Base-by-base conservation (phyloP, 2,329 filamentous ascomycete genomes). In the Cytospora piceae region DNA sequence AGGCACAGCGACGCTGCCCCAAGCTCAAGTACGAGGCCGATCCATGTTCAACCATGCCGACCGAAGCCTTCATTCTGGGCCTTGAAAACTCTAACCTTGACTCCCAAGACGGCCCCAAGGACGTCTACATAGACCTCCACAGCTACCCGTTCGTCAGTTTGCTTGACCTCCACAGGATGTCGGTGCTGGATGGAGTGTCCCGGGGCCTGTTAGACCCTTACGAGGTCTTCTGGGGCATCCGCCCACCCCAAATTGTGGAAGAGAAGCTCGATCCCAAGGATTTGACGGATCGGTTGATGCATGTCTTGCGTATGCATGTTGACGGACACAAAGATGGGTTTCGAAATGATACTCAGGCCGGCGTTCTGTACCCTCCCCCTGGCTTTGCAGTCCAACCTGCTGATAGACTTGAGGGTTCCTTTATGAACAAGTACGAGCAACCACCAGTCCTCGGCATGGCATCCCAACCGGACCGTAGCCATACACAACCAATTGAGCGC, bases 1-100 rank as follows among this genome's bases (percentile, higher is more conserved):
- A 37, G 7, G 63, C 57, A 2, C 60, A 24, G n/a, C 6, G n/a
- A 1, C 49, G 49, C 1, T n/a, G 20, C 12, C 4, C 14, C 0
- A 6, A 1, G 15, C 39, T 67, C 1, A 17, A 58, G 11, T 65
- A 31, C 17, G 66, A 67, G 54, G 42, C n/a, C 6, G 66, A 67
- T 5, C 66, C 66, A 11, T 67, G 66, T 24, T 55, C 57, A 4
- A 17, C 24, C 4, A n/a, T 24, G 1, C 51, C 34, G 0, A 7
- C 51, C 5, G 27, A 51, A 3, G 24, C n/a, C 5, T 31, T 60
- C 4, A 49, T 49, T 2, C 15, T 65, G 1, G 6, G 27, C 22
- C 37, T 27, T 2, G n/a, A 49, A 5, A 49, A 22, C 12, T 1
- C 20, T 4, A 5, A 24, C 4, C 9, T 14, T 12, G n/a, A 7